Evolutionary conservation across 768 basidiomycete genomes (phyloP).

Genomic region (Galerina sulciceps): DNA sequence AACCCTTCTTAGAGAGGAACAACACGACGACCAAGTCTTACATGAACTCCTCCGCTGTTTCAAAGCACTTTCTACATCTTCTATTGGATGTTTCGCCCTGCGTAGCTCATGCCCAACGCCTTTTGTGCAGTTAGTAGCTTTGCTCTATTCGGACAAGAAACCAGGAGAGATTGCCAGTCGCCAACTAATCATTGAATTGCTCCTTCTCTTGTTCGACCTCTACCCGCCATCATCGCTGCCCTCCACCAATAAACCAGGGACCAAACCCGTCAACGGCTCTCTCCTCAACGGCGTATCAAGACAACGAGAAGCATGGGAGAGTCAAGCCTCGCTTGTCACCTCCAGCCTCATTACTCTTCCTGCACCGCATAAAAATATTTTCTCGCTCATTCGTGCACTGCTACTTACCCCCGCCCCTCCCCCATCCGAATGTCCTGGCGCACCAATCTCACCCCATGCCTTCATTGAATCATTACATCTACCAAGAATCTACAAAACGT

Average conservation of each 20-base stretch:
- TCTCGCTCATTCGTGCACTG: conserved; percentile 74
- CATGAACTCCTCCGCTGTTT: conserved; percentile 93
- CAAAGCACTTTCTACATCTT: conserved; percentile 90
- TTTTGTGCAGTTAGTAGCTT: conserved; percentile 78
- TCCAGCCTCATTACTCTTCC: conserved; percentile 69
- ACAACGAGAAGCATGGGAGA: conserved; percentile 65
- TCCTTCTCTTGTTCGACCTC: conserved; percentile 87
- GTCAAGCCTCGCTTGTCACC: conserved; percentile 37
- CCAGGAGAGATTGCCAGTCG: conserved; percentile 92
- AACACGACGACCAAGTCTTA: conserved; percentile 94
- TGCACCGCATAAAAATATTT: conserved; percentile 71
- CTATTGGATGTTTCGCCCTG: conserved; percentile 88
- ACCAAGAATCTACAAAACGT: conserved; percentile 40
- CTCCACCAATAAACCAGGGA: conserved; percentile 37
- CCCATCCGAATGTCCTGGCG: conserved; percentile 34
- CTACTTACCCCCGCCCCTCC: conserved; percentile 58
- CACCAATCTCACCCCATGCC: conserved; percentile 61
- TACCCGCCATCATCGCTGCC: conserved; percentile 78
- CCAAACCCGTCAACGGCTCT: conserved; percentile 18
- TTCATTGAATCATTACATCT: conserved; percentile 64
- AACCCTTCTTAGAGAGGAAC: conserved; percentile 75
- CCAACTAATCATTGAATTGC: conserved; percentile 87
- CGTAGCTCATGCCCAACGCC: conserved; percentile 90
- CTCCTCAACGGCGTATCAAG: conserved; percentile 29
- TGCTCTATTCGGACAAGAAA: conserved; percentile 97